Base-by-base conservation (phyloP, 192 early-diverging fungal genomes). In the Backusella sp. region DNA sequence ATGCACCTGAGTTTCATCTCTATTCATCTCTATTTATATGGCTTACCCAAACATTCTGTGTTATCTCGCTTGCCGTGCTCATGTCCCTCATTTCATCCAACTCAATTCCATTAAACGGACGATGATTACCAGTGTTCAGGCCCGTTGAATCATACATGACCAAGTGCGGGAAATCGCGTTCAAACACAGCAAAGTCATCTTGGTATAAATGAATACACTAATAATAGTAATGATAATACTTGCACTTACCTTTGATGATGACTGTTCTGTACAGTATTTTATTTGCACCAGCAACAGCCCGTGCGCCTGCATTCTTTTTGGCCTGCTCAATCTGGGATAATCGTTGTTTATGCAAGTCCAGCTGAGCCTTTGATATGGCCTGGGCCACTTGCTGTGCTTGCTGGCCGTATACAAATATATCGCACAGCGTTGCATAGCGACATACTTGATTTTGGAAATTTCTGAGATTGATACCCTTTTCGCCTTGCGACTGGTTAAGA, bases 361-460 rank as follows among this genome's bases (percentile, higher is more conserved):
- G 32, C 73, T 86, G 85, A 4, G 85, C 85, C 30, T 73, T 39
- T 26, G 81, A 77, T 17, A 83, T 73, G 59, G 76, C 73, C 44
- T 73, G 76, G 17, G 85, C 83, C 15, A 84, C 49, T 49, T 76
- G 59, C 36, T 83, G 41, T 5, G 70, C 70, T 12, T 42, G 15
- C 6, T 26, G 6, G 6, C 81, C 77, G 73, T 88, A 88, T 28
- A 88, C 66, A 36, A 88, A 49, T 23, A 88, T 76, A 72, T 88
- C 86, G 1, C 79, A 83, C 15, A 88, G 32, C 11, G 85, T 82
- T 17, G 83, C 86, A 65, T 84, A 86, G 19, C 84, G 81, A 30
- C 79, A 73, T 1, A 86, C 82, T 66, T 86, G 85, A 44, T 84
- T 85, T 52, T 85, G 83, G 52, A 85, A 86, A 79, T 86, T 88